Evolutionary conservation across 106 monocot species (phyloP).

Genomic region (Ottelia alismoides): DNA sequence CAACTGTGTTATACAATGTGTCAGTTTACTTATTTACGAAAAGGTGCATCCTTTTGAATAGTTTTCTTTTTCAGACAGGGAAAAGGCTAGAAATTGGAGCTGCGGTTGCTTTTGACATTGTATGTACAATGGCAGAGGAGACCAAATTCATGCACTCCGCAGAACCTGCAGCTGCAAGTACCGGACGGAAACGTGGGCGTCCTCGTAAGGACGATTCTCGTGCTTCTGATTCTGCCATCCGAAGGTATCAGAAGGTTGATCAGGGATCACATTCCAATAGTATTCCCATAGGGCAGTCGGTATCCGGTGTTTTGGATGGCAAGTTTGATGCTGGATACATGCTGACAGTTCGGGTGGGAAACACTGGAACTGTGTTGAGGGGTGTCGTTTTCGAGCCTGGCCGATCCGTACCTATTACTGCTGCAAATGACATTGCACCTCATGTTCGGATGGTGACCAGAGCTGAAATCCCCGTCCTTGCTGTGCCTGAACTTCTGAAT

Average conservation of each 20-base stretch:
- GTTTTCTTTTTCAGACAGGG: too few species aligned
- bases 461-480: constrained; percentile 7
- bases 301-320: constrained; percentile 47
- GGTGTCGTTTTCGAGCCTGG: constrained; percentile 50
- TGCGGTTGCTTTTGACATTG: too few species aligned
- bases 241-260: constrained; percentile 4
- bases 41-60: too few species aligned
- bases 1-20: too few species aligned
- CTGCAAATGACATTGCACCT: constrained; percentile 48
- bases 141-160: constrained; percentile 4
- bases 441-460: constrained; percentile 29
- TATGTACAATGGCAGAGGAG: constrained; percentile 23
- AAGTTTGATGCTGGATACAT: constrained; percentile 68
- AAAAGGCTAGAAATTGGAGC: too few species aligned
- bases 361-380: constrained; percentile 22
- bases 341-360: constrained; percentile 34
- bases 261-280: neutral
- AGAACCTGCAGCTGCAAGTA: constrained; percentile 15
- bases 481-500: too few species aligned
- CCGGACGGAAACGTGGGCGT: constrained; percentile 57
- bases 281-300: constrained; percentile 23
- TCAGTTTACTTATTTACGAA: too few species aligned
- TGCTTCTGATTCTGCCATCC: constrained; percentile 15
- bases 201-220: constrained; percentile 41
- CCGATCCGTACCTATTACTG: constrained; percentile 23